A percentile compares a stretch with the other conserved stretches of the same genome.
phyloP scores from a whole-genome alignment of 495 filamentous ascomycete genomes.

The Penicillium coffeae region DNA sequence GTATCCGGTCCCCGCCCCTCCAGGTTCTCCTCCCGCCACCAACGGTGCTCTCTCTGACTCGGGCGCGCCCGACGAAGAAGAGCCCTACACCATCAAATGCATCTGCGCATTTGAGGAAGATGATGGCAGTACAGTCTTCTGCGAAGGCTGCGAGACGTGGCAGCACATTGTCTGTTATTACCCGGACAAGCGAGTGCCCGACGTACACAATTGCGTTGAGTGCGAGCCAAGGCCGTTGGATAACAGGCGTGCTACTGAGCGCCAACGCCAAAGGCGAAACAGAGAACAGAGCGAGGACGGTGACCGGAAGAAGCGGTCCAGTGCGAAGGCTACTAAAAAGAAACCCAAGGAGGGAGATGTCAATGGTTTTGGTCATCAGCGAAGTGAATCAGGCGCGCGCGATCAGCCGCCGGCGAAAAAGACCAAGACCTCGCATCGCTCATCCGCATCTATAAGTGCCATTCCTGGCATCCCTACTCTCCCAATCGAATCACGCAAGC shows the following conservation, averaged over 20 bases:
- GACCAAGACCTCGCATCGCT: conserved; percentile 69
- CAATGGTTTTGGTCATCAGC: conserved; percentile 35
- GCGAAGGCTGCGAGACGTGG: conserved; percentile 94
- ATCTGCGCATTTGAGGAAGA: conserved; percentile 90
- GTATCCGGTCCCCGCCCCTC: conserved; percentile 57
- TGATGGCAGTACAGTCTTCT: conserved; percentile 96
- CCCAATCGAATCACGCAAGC: conserved; percentile 49
- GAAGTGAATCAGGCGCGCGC: conserved; percentile 47
- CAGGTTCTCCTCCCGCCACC: conserved; percentile 38
- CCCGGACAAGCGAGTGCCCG: conserved; percentile 66
- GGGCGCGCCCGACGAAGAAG: conserved; percentile 65
- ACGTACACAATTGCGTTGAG: conserved; percentile 81
- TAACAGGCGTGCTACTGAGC: conserved; percentile 61
- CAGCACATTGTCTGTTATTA: conserved; percentile 98
- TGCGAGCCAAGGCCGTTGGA: conserved; percentile 76
- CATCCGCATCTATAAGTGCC: conserved; percentile 66
- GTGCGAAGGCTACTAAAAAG: conserved; percentile 71
- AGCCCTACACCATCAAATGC: conserved; percentile 96
- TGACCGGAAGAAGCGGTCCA: conserved; percentile 64
- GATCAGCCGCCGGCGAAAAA: conserved; percentile 67
- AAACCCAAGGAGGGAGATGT: conserved; percentile 54
- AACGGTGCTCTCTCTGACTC: conserved; percentile 57
- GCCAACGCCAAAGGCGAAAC: conserved; percentile 59
- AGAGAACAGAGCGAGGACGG: conserved; percentile 59
- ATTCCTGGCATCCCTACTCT: conserved; percentile 37